Base-by-base conservation (phyloP, 495 filamentous ascomycete species). In the Hyaloscypha bicolor region DNA sequence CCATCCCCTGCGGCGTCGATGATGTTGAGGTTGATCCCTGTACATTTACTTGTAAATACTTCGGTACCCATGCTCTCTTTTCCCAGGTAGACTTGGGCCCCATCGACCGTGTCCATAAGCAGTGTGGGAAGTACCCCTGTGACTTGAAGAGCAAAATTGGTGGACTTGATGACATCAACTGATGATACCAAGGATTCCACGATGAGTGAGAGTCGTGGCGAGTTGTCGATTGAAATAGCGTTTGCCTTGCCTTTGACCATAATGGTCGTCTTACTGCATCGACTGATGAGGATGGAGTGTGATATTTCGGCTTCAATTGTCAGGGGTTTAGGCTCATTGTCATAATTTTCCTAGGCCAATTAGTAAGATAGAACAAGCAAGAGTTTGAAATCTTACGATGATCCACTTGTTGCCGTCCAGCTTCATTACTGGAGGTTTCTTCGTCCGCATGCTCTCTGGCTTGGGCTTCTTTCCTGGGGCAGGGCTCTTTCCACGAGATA, bases 371-470 rank as follows among this genome's bases (percentile, higher is more conserved):
- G 21, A 12, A 11, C n/a, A 39, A 30, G 65, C 42, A 42, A 48
- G 39, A 4, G 6, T 51, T 6, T 11, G 14, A 12, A 30, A 25
- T 72, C 78, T 70, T 79, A 91, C 88, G 71, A 99, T 85, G 62
- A 90, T 84, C 96, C 96, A 99, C 78, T 97, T 97, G 77, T 91
- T 97, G 66, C 94, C 93, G 67, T 97, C 93, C 9, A 98, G 85
- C 69, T 94, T 93, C 83, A 93, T 97, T 78, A 89, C 92, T 9
- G 92, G 86, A 39, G 93, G 93, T 82, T 94, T 97, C 82, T 96
- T 97, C 16, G 89, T 85, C 29, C 93, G 92, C 91, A 99, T 92
- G 77, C 85, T 92, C 76, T 96, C 90, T 16, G 95, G 95, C 82
- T 99, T 99, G 31, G 93, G 93, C 80, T 95, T 97, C 80, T 91